Percentiles rank a stretch among this genome's conserved stretches.
phyloP scores from a whole-genome alignment of 1,139 yeast genomes.

The Hemisphaericaspora subhashii region DNA sequence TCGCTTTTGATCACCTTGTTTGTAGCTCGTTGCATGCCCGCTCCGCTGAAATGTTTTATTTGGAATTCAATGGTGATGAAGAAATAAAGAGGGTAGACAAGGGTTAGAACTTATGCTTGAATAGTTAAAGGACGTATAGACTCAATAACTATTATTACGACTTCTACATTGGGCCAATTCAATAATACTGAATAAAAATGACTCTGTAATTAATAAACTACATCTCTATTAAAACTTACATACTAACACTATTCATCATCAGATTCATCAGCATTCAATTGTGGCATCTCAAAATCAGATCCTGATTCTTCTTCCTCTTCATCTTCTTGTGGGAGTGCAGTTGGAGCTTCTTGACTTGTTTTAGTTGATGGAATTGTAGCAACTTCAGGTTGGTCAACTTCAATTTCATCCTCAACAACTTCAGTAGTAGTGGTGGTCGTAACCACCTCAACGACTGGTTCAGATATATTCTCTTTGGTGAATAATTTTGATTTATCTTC shows the following conservation, averaged over 20 bases:
- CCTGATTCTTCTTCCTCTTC: conserved; percentile 25
- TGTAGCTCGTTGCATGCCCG: no score
- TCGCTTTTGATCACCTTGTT: no score
- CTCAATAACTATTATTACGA: no score
- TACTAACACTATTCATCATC: conserved; percentile 16
- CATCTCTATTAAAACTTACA: not conserved
- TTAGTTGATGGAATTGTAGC: not conserved
- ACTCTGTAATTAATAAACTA: no score
- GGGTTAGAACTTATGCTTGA: no score
- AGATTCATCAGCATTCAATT: conserved; percentile 33
- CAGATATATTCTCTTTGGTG: conserved; percentile 1
- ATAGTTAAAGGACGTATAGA: no score
- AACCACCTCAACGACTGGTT: conserved; percentile 2
- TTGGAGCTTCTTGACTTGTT: not conserved
- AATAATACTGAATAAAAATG: no score
- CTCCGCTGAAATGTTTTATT: no score
- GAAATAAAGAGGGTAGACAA: no score
- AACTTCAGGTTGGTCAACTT: conserved; percentile 2
- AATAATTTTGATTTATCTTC: conserved; percentile 11
- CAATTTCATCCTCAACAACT: conserved; percentile 1
- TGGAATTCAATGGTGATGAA: no score
- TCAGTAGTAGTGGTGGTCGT: conserved; percentile 17
- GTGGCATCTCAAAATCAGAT: conserved; percentile 62
- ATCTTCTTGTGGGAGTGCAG: conserved; percentile 10
- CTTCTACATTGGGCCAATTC: no score